Percentiles rank a stretch among this genome's conserved stretches.
These are phyloP conservation scores for Apiotrichum gamsii DNA, from an alignment of 1,284 basidiomycete genomes.

Conservation along the genomic window DNA sequence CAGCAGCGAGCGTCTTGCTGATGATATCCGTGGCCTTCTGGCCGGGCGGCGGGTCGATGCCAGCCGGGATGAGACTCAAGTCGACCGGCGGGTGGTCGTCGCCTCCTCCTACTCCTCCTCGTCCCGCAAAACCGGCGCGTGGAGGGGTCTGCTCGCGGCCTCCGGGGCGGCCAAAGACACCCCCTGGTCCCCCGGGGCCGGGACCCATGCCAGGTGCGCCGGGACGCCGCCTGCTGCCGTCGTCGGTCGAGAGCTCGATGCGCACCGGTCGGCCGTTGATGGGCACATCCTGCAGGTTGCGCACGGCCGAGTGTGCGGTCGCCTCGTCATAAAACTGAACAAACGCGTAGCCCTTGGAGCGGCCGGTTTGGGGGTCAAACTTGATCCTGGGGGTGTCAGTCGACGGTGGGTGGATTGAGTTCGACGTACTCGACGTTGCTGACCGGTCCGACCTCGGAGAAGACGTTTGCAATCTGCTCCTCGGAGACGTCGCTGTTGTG, in stretches of 20 bases:
- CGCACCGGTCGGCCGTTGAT: conserved; percentile 77
- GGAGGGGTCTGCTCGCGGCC: conserved; percentile 36
- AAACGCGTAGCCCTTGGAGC: conserved; percentile 94
- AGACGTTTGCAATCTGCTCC: conserved; percentile 46
- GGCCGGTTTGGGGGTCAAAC: conserved; percentile 90
- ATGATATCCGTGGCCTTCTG: conserved; percentile 75
- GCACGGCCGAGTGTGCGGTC: conserved; percentile 75
- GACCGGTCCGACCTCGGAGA: conserved; percentile 50
- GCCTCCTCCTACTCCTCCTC: conserved; percentile 21
- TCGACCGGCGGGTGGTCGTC: conserved; percentile 11
- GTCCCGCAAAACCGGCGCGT: conserved; percentile 25
- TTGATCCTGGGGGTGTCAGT: conserved; percentile 60
- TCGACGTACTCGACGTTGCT: conserved; percentile 47
- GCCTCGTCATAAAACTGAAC: conserved; percentile 96
- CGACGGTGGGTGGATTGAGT: no score
- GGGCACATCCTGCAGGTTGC: conserved; percentile 75
- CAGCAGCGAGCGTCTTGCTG: conserved; percentile 74
- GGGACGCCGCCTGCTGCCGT: conserved; percentile 22
- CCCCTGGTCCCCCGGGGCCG: conserved; percentile 48
- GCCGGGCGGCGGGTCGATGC: conserved; percentile 71
- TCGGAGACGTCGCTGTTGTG: conserved; percentile 45
- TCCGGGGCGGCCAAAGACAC: conserved; percentile 50
- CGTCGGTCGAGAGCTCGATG: conserved; percentile 62
- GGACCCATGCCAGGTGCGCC: conserved; percentile 33
- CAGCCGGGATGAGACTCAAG: conserved; percentile 60